Evolutionary conservation across 192 early-diverging fungal genomes (phyloP), one percentile per base, ranked within the genome.

Genomic region (Gigaspora rosea): DNA sequence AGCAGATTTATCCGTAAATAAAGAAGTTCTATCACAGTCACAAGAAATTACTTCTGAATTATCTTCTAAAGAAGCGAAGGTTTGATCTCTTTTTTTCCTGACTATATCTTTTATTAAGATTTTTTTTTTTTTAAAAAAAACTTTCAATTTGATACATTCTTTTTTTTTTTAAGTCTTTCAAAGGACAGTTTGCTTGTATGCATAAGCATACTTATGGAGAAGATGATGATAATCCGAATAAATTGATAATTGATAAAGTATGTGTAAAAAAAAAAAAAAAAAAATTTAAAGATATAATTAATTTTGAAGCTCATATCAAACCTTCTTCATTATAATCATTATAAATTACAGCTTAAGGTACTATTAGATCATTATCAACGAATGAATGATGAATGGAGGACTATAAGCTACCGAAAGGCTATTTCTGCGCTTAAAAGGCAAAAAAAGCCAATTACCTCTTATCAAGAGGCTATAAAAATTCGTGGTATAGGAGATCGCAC

Each of bases 351-450:
- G 64, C n/a, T 66, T 33, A 32, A 66, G 41, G n/a, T 66, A 10
- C 41, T 66, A 66, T 48, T 66, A 15, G 64, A 66, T 66, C 64
- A 66, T 3, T 66, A 66, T 66, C 33, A 13, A 20, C 33, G 64
- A 46, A 66, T 66, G 64, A 66, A 47, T 46, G 64, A 66, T 66
- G 64, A 66, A 66, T 66, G 64, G 64, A 36, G 64, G 10, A 66
- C n/a, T 46, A 18, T 66, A 16, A 66, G 64, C n/a, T 66, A 66
- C 47, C 64, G 64, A 8, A 66, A 66, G 41, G 64, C 46, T 12
- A 47, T 66, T 9, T 46, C 64, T n/a, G 64, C 64, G 4, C n/a
- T 66, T 10, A 66, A 66, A n/a, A 66, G n/a, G 46, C 18, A 11
- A 41, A 66, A 16, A 5, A 46, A 66, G 46, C 64, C 64, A 47